Evolutionary conservation across 768 basidiomycete species (phyloP), one percentile per base, ranked within the genome.

Genomic region (Boletus sensibilis): DNA sequence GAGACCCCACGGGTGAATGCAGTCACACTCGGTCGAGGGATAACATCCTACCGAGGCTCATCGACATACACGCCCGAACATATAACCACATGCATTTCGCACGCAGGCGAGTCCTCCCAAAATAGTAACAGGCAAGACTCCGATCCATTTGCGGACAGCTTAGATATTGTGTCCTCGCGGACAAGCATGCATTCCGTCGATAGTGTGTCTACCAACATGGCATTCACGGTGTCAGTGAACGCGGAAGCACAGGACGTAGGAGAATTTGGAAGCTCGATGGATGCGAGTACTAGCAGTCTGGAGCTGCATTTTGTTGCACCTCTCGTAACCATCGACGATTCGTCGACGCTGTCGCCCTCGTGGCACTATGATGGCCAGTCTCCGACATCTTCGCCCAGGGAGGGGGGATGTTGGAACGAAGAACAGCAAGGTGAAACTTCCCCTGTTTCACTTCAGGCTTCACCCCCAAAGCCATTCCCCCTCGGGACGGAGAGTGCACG

Each of bases 221-320:
- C 40, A 35, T 54, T 50, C 29, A 27, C 29, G 9, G 5, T 13
- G 20, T 50, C 53, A 4, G 29, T 23, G 37, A 45, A 52, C 21
- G 33, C 25, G 11, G 46, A 52, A 20, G 25, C 42, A 25, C 27
- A 14, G 40, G 27, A 13, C n/a, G 21, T n/a, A 13, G 49, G 16
- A 42, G 57, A 41, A 2, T 37, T 6, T 23, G 35, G 21, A 11
- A 47, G 38, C 35, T 43, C 38, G 38, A 29, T 33, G 25, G 49
- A 48, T 11, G 40, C 39, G 54, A 63, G 63, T 52, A 50, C 40
- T 7, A 62, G 62, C 50, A 67, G 66, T 49, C 39, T 58, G 53
- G 68, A 61, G 53, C 49, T 66, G 33, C 52, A 50, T n/a, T 56
- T 70, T 16, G 43, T 40, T 29, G 2, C 42, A 21, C 66, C 68